A percentile compares a stretch with the other conserved stretches of the same genome.
Evolutionary conservation across 2,329 filamentous ascomycete species (phyloP).

Genomic region (Juglanconis oblonga): DNA sequence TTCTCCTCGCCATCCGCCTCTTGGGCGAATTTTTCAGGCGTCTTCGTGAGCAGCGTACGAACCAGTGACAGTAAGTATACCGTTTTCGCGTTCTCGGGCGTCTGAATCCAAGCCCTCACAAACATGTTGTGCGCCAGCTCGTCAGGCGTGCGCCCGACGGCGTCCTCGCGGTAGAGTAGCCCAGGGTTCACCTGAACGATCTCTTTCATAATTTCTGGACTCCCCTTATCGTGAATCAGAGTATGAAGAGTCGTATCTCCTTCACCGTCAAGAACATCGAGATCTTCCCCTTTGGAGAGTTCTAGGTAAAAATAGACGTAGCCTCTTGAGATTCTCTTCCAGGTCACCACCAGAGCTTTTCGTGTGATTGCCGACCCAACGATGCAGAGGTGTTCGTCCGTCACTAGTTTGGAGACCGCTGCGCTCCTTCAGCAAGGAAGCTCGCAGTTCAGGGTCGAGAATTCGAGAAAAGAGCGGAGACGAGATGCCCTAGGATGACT

Average conservation of each 20-base stretch:
- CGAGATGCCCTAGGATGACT: conserved; percentile 30
- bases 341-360: neutral
- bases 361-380: conserved; percentile 43
- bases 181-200: conserved; percentile 55
- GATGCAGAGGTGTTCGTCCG: conserved; percentile 63
- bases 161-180: conserved; percentile 69
- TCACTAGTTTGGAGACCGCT: conserved; percentile 43
- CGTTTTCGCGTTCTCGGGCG: neutral
- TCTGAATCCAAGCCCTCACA: conserved; percentile 34
- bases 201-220: conserved; percentile 35
- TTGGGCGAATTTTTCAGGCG: conserved; percentile 14
- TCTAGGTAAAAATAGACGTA: conserved; percentile 49
- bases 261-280: conserved; percentile 59
- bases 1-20: neutral
- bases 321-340: conserved; percentile 32
- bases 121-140: conserved; percentile 62
- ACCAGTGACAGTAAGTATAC: neutral
- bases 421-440: conserved; percentile 58
- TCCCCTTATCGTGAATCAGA: conserved; percentile 38
- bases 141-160: conserved; percentile 69
- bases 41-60: conserved; percentile 9
- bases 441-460: conserved; percentile 55
- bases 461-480: conserved; percentile 52
- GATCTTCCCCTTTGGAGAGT: conserved; percentile 53
- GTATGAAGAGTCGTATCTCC: conserved; percentile 66